Evolutionary conservation across 2,329 filamentous ascomycete species (phyloP), one percentile per base, ranked within the genome.

Genomic region (Verticillium nonalfalfae): DNA sequence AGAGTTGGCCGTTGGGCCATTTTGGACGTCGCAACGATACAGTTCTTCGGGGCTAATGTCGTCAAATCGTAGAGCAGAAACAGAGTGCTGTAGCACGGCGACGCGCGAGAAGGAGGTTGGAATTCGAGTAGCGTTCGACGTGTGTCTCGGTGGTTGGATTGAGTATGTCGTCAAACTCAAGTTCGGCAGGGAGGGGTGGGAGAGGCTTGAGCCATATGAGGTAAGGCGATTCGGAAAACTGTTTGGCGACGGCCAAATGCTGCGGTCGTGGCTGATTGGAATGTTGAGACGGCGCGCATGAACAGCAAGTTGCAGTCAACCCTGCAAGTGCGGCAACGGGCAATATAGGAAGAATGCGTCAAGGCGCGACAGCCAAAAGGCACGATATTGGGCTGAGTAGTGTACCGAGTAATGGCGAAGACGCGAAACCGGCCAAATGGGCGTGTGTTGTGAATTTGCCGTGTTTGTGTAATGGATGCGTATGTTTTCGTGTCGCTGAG

Each of bases 1-100:
- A 84, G 77, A 62, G 79, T 79, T 40, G 86, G 86, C 66, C 85
- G 81, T 68, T 78, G 75, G 60, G 80, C 74, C 84, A 88, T 88
- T 61, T 60, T 74, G 68, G 31, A 38, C 11, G 59, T 60, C 45
- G 56, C 26, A 57, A 31, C 26, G 26, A 31, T 1, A 26, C 31
- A 36, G 33, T 26, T 40, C 36, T 40, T n/a, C 21, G 45, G 45
- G 36, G 58, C 36, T 38, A 39, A 31, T 21, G 33, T 39, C 33
- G 40, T 57, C 34, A 57, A 57, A 45, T 60, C 57, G 57, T 59
- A 45, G 35, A 50, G 38, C 58, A 36, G 55, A 59, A 52, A 57
- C 15, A 60, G 55, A 52, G 56, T 58, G 38, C 55, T 59, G 21
- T 50, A 59, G 54, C 45, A 18, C 10, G 9, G 21, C 18, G 45